These are phyloP conservation scores for Hibiscus mutabilis DNA, from an alignment of 345 rosid species.

Conservation along the genomic window DNA sequence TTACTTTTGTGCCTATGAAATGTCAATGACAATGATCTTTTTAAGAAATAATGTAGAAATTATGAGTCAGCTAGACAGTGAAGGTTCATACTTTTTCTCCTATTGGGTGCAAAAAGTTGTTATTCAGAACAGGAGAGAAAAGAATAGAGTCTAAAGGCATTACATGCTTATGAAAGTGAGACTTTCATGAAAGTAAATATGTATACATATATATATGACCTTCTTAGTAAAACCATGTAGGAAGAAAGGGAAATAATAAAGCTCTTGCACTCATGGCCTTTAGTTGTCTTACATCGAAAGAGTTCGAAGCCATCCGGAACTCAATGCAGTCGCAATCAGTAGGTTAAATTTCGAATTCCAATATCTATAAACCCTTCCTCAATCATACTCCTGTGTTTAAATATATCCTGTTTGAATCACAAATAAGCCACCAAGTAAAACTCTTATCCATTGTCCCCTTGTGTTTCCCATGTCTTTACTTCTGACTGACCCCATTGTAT, in stretches of 20 bases:
- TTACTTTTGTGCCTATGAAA: background rate
- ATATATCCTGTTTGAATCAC: background rate
- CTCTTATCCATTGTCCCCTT: background rate
- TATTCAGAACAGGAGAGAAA: background rate
- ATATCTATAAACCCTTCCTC: too few species aligned
- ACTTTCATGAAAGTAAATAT: too few species aligned
- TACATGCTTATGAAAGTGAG: background rate
- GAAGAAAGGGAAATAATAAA: background rate
- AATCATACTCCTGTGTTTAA: too few species aligned
- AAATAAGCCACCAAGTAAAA: conserved; percentile 17
- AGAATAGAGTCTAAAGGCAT: background rate
- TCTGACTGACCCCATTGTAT: background rate
- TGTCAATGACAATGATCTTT: background rate
- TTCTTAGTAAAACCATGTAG: background rate
- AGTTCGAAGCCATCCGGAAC: background rate
- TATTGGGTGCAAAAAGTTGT: background rate
- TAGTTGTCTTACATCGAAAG: background rate
- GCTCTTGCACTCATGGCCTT: background rate
- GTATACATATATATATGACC: too few species aligned
- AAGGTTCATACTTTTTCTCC: background rate
- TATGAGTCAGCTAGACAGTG: background rate
- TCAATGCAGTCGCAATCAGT: background rate
- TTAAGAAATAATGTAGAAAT: background rate
- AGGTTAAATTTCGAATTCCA: too few species aligned
- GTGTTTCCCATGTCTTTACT: conserved; percentile 2